These are phyloP conservation scores for Thermoascus crustaceus DNA, from an alignment of 2,329 filamentous ascomycete genomes.

Conservation along the genomic window DNA sequence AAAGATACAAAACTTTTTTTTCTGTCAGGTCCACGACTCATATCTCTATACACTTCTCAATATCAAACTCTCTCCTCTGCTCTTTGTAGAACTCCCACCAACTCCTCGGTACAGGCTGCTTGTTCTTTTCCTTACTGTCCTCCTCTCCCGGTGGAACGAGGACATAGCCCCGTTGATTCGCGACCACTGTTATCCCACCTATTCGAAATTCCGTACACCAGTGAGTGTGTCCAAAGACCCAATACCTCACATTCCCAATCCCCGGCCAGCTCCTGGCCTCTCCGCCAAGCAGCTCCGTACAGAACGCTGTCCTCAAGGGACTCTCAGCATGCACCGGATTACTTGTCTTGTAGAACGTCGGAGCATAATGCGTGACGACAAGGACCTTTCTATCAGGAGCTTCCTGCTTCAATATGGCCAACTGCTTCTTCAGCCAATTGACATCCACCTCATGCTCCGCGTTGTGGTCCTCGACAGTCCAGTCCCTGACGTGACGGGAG, in stretches of 20 bases:
- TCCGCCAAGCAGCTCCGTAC: conserved; percentile 40
- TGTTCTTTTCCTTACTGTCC: no score
- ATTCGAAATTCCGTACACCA: conserved; percentile 29
- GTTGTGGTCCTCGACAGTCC: conserved; percentile 45
- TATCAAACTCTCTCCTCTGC: no score
- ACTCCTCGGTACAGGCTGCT: no score
- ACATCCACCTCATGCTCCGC: conserved; percentile 38
- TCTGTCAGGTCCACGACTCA: no score
- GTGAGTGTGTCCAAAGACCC: conserved; percentile 38
- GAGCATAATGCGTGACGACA: conserved; percentile 47
- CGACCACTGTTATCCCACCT: conserved; percentile 25
- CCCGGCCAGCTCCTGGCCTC: no score
- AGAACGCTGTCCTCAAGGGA: conserved; percentile 44
- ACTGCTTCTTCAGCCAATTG: conserved; percentile 41
- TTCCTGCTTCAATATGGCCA: conserved; percentile 8
- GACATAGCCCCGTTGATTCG: conserved; percentile 34
- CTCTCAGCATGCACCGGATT: conserved; percentile 39
- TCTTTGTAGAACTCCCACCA: no score
- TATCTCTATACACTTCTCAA: no score
- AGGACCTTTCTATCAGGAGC: conserved; percentile 24
- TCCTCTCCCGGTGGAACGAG: no score
- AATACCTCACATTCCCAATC: conserved; percentile 21
- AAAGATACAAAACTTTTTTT: no score
- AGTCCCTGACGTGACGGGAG: conserved; percentile 43
- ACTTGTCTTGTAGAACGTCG: conserved; percentile 39